Percentiles rank a stretch among this genome's conserved stretches.
phyloP scores from a whole-genome alignment of 176 grass and related monocot species.

The Luzula sylvatica region DNA sequence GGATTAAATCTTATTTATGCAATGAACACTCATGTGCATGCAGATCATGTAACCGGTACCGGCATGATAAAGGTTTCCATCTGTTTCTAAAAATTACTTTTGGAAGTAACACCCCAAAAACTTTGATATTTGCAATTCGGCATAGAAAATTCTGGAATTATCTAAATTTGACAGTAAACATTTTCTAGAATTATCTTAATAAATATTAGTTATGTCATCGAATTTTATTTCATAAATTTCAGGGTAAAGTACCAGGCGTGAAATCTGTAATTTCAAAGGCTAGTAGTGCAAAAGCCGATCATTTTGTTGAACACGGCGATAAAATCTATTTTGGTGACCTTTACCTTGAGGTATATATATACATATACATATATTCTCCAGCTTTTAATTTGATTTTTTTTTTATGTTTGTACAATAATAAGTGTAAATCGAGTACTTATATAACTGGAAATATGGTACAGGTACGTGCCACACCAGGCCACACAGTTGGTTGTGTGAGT shows the following conservation, averaged over 20 bases:
- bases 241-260: slow-evolving; percentile 58
- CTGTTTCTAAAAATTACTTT: neutral
- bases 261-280: slow-evolving; percentile 78
- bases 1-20: slow-evolving; percentile 86
- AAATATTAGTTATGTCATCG: neutral
- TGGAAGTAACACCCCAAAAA: too few relatives aligned
- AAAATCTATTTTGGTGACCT: slow-evolving; percentile 80
- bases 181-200: too few relatives aligned
- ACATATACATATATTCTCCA: slow-evolving; percentile 1
- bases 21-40: slow-evolving; percentile 97
- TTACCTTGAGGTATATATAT: slow-evolving; percentile 61
- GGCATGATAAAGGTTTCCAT: slow-evolving; percentile 68
- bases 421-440: too few relatives aligned
- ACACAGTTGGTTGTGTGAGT: slow-evolving; percentile 82
- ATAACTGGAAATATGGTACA: slow-evolving; percentile 25
- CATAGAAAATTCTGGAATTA: too few relatives aligned
- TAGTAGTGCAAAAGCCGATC: slow-evolving; percentile 60
- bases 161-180: too few relatives aligned
- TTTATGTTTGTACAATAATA: too few relatives aligned
- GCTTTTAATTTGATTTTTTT: too few relatives aligned
- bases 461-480: slow-evolving; percentile 88
- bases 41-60: slow-evolving; percentile 87
- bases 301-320: slow-evolving; percentile 69
- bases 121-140: too few relatives aligned
- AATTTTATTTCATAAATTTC: slow-evolving; percentile 3